Conservation (phyloP, 2,329 filamentous ascomycete genomes). For the Dactylellina haptotyla region DNA sequence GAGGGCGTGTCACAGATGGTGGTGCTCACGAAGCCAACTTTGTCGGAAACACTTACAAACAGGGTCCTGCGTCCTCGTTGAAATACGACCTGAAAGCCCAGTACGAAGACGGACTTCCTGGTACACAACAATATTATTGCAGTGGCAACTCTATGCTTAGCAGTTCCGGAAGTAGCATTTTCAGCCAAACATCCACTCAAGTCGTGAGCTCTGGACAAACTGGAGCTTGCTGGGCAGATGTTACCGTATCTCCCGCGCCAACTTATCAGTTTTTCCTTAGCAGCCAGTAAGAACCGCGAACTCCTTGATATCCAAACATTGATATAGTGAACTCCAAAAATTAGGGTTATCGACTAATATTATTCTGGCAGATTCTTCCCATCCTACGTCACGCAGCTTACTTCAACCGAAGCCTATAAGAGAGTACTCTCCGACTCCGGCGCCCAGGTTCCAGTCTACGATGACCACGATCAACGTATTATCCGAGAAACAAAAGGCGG, state of each 20-base stretch:
- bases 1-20: constrained; percentile 60
- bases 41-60: constrained; percentile 61
- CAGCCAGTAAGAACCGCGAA: constrained; percentile 47
- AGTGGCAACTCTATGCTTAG: constrained; percentile 60
- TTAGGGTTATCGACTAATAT: not conserved
- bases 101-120: constrained; percentile 15
- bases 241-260: constrained; percentile 58
- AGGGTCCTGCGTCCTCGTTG: constrained; percentile 58
- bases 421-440: constrained; percentile 60
- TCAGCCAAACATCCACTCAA: constrained; percentile 58
- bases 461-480: constrained; percentile 60
- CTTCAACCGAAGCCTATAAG: constrained; percentile 60
- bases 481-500: constrained; percentile 59
- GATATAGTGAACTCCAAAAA: not conserved
- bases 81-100: constrained; percentile 58
- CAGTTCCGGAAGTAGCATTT: too few species aligned
- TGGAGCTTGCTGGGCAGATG: constrained; percentile 59
- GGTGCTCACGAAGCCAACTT: constrained; percentile 60
- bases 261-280: constrained; percentile 59
- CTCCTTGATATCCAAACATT: not conserved
- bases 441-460: constrained; percentile 59
- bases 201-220: constrained; percentile 58
- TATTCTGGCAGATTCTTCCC: constrained; percentile 58
- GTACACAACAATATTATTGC: constrained; percentile 58
- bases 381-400: constrained; percentile 58